Conservation (phyloP, 2,329 filamentous ascomycete species). For the Fusarium sp. region DNA sequence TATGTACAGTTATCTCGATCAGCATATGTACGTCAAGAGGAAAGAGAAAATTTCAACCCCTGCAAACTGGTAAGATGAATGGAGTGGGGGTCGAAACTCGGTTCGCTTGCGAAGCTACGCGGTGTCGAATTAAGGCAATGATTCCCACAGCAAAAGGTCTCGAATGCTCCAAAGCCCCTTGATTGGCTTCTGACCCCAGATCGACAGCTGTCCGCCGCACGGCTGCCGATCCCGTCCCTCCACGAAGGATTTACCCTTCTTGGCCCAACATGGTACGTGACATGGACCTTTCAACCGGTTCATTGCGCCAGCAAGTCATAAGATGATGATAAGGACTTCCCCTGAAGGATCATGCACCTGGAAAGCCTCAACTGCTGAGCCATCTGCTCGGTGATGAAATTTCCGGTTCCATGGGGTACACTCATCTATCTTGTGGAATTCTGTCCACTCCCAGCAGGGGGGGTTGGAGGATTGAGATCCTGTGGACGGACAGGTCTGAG, state of each 20-base stretch:
- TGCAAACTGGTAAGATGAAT: background rate
- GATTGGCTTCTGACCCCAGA: constrained; percentile 1
- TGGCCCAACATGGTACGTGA: background rate
- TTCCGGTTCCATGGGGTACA: background rate
- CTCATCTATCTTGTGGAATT: background rate
- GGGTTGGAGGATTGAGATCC: background rate
- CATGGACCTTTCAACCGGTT: background rate
- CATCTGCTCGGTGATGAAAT: background rate
- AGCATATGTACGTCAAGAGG: background rate
- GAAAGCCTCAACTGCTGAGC: background rate
- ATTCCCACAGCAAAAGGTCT: background rate
- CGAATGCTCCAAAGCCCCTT: background rate
- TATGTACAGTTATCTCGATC: rapidly evolving
- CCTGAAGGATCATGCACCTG: background rate
- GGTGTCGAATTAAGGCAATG: constrained; percentile 1
- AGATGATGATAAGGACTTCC: background rate
- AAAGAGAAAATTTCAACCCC: background rate
- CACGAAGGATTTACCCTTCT: constrained; percentile 6
- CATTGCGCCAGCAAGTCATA: background rate
- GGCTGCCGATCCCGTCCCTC: constrained; percentile 15
- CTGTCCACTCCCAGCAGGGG: background rate
- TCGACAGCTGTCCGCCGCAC: constrained; percentile 1
- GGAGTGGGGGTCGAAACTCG: background rate
- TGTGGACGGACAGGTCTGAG: background rate
- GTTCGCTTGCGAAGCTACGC: background rate